A percentile compares a stretch with the other conserved stretches of the same genome.
These are phyloP conservation scores for Phytophthora pluvialis DNA, from an alignment of 352 stramenopile species.

Conservation along the genomic window DNA sequence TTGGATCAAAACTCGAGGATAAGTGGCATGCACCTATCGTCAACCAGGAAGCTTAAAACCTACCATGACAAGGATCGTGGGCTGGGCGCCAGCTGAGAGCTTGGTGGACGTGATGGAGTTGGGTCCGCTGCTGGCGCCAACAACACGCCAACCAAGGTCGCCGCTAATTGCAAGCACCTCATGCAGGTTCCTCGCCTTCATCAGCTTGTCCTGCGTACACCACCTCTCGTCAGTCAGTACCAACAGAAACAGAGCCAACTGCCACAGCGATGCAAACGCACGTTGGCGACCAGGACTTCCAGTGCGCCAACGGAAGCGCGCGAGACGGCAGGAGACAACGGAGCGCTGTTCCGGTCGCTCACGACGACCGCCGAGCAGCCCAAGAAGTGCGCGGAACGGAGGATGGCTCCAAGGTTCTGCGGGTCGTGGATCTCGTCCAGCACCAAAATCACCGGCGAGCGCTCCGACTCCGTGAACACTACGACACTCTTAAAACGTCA, in stretches of 20 bases:
- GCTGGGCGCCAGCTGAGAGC: constrained; percentile 45
- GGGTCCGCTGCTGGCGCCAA: constrained; percentile 74
- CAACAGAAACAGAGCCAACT: neutral
- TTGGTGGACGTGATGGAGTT: constrained; percentile 73
- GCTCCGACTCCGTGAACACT: constrained; percentile 47
- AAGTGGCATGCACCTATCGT: neutral
- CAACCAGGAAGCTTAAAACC: neutral
- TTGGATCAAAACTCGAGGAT: constrained; percentile 2
- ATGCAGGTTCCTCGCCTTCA: constrained; percentile 74
- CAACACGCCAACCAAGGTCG: constrained; percentile 74
- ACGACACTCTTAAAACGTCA: neutral
- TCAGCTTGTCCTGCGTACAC: constrained; percentile 57
- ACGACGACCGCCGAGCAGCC: constrained; percentile 69
- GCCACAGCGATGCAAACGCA: constrained; percentile 27
- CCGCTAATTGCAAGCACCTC: constrained; percentile 65
- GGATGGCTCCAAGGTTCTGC: constrained; percentile 83
- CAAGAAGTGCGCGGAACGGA: constrained; percentile 82
- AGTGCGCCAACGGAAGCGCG: constrained; percentile 76
- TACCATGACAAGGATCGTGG: constrained; percentile 88
- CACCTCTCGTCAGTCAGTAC: neutral
- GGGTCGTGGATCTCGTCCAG: constrained; percentile 85
- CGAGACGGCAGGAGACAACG: constrained; percentile 74
- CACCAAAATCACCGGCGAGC: constrained; percentile 66
- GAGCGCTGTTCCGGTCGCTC: constrained; percentile 75
- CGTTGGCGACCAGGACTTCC: constrained; percentile 80